A percentile compares a stretch with the other conserved stretches of the same genome.
Conservation (phyloP, 2,329 filamentous ascomycete species). For the Aspergillus caelatus region DNA sequence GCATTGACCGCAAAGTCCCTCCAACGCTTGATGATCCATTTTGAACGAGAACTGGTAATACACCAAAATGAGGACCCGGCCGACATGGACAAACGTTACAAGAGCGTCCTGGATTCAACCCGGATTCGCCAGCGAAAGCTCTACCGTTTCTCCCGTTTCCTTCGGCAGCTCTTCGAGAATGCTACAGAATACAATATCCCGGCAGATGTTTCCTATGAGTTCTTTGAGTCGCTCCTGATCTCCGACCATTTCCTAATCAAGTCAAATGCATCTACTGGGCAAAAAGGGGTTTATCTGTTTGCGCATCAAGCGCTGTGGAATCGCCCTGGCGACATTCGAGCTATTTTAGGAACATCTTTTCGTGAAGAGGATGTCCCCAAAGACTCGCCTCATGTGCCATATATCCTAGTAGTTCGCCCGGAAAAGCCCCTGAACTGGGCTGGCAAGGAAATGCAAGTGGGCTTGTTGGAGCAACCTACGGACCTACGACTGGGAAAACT, state of each 20-base stretch:
- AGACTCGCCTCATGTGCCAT: conserved; percentile 73
- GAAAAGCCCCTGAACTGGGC: conserved; percentile 81
- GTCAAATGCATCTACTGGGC: conserved; percentile 65
- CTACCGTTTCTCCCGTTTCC: conserved; percentile 87
- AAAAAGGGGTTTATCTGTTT: conserved; percentile 78
- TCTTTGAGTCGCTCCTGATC: conserved; percentile 78
- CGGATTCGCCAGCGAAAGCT: conserved; percentile 94
- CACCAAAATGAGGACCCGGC: conserved; percentile 79
- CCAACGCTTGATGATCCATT: conserved; percentile 82
- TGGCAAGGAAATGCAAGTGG: conserved; percentile 71
- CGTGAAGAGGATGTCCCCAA: conserved; percentile 70
- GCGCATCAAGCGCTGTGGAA: conserved; percentile 78
- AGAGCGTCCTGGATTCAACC: conserved; percentile 91
- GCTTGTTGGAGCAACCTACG: conserved; percentile 74
- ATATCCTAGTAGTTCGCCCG: conserved; percentile 81
- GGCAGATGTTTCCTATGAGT: conserved; percentile 68
- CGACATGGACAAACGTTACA: conserved; percentile 97
- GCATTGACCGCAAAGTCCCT: conserved; percentile 91
- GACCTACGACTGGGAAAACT: conserved; percentile 87
- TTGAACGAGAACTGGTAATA: conserved; percentile 85
- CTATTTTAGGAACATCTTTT: conserved; percentile 79
- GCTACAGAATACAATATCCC: conserved; percentile 90
- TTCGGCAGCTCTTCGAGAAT: conserved; percentile 95
- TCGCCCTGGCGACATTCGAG: conserved; percentile 78
- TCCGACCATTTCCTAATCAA: conserved; percentile 88